phyloP scores from a whole-genome alignment of 805 yeast species.

The Starmera quercuum region DNA sequence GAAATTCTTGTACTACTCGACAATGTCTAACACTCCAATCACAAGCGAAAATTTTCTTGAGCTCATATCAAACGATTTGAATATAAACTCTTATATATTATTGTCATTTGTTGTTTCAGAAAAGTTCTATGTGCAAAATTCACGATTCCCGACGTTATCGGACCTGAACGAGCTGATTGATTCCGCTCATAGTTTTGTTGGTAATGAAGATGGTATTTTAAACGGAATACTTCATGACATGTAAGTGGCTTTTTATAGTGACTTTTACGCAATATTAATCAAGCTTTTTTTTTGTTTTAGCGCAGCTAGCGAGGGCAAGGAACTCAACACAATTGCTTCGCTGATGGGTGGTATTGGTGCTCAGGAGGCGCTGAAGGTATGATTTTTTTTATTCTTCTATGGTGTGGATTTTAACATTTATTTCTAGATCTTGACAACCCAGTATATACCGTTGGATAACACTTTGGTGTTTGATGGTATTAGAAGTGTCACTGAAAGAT shows the following conservation, averaged over 20 bases:
- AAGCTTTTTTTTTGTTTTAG: background rate
- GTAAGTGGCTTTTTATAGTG: background rate
- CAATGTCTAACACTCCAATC: background rate
- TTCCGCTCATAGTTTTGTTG: background rate
- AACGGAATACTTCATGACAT: conserved; percentile 34
- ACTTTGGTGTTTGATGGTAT: conserved; percentile 69
- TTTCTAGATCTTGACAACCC: conserved; percentile 49
- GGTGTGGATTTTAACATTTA: background rate
- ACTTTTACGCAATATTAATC: background rate
- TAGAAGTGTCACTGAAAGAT: conserved; percentile 35
- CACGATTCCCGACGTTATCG: conserved; percentile 5
- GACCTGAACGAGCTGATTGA: conserved; percentile 1
- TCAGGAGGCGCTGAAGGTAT: conserved; percentile 72
- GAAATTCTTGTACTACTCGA: conserved; percentile 27
- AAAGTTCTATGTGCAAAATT: conserved; percentile 1
- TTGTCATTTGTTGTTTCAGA: conserved; percentile 13
- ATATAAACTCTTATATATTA: background rate
- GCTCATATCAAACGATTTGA: background rate
- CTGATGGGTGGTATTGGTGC: conserved; percentile 80
- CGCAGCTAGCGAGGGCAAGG: conserved; percentile 30
- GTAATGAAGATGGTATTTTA: conserved; percentile 23
- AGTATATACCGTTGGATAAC: conserved; percentile 73
- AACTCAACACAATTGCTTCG: conserved; percentile 53
- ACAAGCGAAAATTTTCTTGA: background rate
- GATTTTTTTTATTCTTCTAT: background rate